These are phyloP conservation scores for Fusarium sp. DNA, from an alignment of 2,329 filamentous ascomycete genomes.

Conservation along the genomic window DNA sequence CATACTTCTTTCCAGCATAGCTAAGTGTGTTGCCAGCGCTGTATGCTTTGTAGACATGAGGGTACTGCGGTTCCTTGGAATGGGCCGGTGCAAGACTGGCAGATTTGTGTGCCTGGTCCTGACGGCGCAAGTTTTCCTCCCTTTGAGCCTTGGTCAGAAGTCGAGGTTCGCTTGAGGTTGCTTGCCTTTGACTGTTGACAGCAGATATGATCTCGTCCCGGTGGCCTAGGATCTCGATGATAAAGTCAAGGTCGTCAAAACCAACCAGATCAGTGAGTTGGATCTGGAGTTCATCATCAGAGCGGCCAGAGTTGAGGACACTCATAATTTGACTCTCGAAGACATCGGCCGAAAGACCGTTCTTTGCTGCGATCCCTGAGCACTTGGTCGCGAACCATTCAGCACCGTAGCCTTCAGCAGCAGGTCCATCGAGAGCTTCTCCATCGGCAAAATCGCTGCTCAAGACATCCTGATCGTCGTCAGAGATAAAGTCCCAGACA, in stretches of 20 bases:
- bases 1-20: conserved; percentile 84
- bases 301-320: conserved; percentile 75
- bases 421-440: conserved; percentile 50
- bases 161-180: conserved; percentile 59
- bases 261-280: conserved; percentile 90
- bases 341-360: conserved; percentile 77
- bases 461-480: conserved; percentile 75
- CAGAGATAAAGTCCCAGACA: conserved; percentile 93
- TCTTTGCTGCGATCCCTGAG: conserved; percentile 74
- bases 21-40: conserved; percentile 89
- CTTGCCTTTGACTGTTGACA: conserved; percentile 53
- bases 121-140: conserved; percentile 81
- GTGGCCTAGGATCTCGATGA: conserved; percentile 89
- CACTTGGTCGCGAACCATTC: conserved; percentile 83
- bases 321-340: conserved; percentile 84
- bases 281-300: conserved; percentile 92
- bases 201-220: conserved; percentile 75
- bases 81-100: conserved; percentile 79
- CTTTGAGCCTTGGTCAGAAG: conserved; percentile 84
- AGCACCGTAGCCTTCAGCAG: conserved; percentile 63
- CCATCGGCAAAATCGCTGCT: conserved; percentile 75
- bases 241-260: conserved; percentile 92
- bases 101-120: conserved; percentile 88
- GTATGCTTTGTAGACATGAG: conserved; percentile 91
- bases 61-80: conserved; percentile 83